Evolutionary conservation across 768 basidiomycete genomes (phyloP), one percentile per base, ranked within the genome.

Genomic region (Boletus speciosus): DNA sequence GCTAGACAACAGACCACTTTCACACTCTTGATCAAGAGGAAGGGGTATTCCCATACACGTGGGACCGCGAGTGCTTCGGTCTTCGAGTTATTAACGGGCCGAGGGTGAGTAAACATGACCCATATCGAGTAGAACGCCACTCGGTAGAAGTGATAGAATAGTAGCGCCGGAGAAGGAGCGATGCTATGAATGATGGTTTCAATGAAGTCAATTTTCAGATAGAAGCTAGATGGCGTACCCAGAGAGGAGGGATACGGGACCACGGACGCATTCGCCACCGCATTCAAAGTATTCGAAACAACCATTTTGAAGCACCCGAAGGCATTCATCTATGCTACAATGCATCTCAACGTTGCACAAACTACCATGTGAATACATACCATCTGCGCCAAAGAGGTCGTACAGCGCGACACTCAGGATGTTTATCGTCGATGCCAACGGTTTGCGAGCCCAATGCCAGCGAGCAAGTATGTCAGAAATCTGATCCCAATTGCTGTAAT

Each of bases 271-370:
- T 61, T 92, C 84, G 1, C 97, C 97, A 14, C 97, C 97, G 5
- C 83, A 79, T 67, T 96, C 93, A 62, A 99, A 97, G 73, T 98
- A 99, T 66, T 92, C 93, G 81, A 99, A 97, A 71, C 97, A 98
- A 0, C 96, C 97, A 2, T 78, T 83, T 51, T 85, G 77, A 32
- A 93, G 79, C 1, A 86, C 80, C 19, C 71, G 76, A 9, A 90
- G 81, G 19, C 75, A 73, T 44, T 84, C 81, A 51, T 79, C 89
- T 90, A 54, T 7, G 47, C 40, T n/a, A n/a, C n/a, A 8, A 53
- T 58, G 11, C 44, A 32, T 35, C 55, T 52, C 32, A 45, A 39
- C 4, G 42, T 43, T 19, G 44, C 23, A 42, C 15, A 42, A 35
- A 23, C 2, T 41, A 43, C 23, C 46, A n/a, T 19, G 32, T 3